Base-by-base conservation (phyloP, 169 alveolate species). In the Plasmodium berghei region DNA sequence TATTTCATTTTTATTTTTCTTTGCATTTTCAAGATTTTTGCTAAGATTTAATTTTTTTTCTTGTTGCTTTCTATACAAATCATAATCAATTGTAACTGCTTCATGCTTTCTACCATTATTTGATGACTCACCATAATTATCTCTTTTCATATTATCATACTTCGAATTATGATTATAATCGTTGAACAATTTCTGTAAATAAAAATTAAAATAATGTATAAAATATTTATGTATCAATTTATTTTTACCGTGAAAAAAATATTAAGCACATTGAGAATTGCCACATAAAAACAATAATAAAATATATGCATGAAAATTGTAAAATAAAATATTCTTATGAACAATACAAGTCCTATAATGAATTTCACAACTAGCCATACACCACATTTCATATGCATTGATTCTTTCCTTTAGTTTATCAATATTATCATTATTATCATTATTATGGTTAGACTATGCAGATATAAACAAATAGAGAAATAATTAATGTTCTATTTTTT, bases 1-100 rank as follows among this genome's bases (percentile, higher is more conserved):
- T 34, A 34, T 34, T 34, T 34, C 42, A 34, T 34, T 75, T 49
- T 54, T 63, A 52, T 75, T 75, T 67, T 52, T 75, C 24, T 75
- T 75, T 16, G 12, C 52, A 63, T 18, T 63, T n/a, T 75, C 89
- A 22, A 66, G 9, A 12, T 0, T 62, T 63, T 64, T 75, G 9
- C 49, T 75, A 1, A 75, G 48, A 67, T 34, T 83, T 69, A 83
- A 67, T 56, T 83, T 83, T 54, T 67, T 83, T 49, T 83, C 90
- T 71, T 83, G 90, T 34, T 83, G 90, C 55, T 59, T 83, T 40
- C 85, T 83, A 55, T 83, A 83, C 26, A 83, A 26, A 56, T 83
- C 90, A 55, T 59, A 83, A 83, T 83, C 90, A 26, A 83, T 83
- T 8, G 90, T 67, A 34, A 83, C 73, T 54, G 90, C 54, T 22